These are phyloP conservation scores for Monosporozyma yasuniensis DNA, from an alignment of 805 yeast genomes.

Conservation along the genomic window DNA sequence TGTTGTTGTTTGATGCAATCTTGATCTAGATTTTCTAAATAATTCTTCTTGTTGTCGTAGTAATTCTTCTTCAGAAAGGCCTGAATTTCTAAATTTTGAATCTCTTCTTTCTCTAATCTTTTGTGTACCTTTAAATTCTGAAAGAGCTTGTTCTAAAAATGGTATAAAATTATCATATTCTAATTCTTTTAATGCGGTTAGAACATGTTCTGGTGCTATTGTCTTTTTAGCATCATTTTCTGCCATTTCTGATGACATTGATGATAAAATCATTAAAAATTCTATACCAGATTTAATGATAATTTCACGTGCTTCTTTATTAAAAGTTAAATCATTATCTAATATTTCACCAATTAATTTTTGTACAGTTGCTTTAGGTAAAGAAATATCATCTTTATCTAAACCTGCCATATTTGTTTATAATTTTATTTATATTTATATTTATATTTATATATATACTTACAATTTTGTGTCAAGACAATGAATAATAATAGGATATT, in stretches of 20 bases:
- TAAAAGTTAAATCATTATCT: slow-evolving; percentile 78
- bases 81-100: slow-evolving; percentile 88
- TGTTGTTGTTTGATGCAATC: slow-evolving; percentile 36
- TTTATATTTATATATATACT: background rate
- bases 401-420: slow-evolving; percentile 8
- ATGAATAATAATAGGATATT: no score
- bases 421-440: background rate
- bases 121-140: slow-evolving; percentile 79
- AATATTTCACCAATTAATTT: slow-evolving; percentile 85
- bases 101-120: slow-evolving; percentile 86
- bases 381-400: slow-evolving; percentile 18
- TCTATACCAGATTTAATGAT: slow-evolving; percentile 93
- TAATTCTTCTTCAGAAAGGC: slow-evolving; percentile 85
- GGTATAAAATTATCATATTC: slow-evolving; percentile 83
- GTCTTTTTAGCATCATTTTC: slow-evolving; percentile 94
- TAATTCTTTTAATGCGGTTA: slow-evolving; percentile 76
- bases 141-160: slow-evolving; percentile 66
- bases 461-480: no score
- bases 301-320: slow-evolving; percentile 91
- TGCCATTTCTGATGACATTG: slow-evolving; percentile 91
- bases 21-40: slow-evolving; percentile 67
- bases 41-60: slow-evolving; percentile 87
- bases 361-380: slow-evolving; percentile 78
- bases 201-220: slow-evolving; percentile 91
- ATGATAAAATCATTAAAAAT: slow-evolving; percentile 87